phyloP scores from a whole-genome alignment of 768 basidiomycete genomes.

The Tremella fuciformis region DNA sequence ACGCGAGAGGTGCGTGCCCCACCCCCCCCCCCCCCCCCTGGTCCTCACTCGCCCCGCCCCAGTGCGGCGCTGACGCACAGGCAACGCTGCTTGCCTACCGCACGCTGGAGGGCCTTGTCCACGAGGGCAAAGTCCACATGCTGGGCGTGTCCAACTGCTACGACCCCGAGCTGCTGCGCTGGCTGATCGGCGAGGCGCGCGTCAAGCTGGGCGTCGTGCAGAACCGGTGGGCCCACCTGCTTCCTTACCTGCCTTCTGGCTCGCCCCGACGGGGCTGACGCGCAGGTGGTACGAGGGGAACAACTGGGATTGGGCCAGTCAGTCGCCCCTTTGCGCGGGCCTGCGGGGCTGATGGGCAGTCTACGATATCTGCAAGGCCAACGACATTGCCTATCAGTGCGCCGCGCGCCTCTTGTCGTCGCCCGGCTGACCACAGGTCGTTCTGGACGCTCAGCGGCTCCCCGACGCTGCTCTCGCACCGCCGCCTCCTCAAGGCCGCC shows the following conservation, averaged over 20 bases:
- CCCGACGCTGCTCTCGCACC: constrained; percentile 61
- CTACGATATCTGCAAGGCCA: constrained; percentile 62
- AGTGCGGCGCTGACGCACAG: constrained; percentile 8
- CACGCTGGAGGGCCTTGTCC: constrained; percentile 62
- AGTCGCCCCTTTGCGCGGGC: constrained; percentile 9
- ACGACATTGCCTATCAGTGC: constrained; percentile 72
- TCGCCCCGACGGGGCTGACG: too few relatives aligned
- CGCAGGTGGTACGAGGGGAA: constrained; percentile 76
- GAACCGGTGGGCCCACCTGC: constrained; percentile 17
- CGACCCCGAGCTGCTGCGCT: constrained; percentile 60
- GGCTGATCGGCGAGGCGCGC: constrained; percentile 59
- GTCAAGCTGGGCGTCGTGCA: constrained; percentile 65
- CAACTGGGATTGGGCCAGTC: constrained; percentile 62
- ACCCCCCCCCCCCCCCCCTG: not conserved
- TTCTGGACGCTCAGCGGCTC: constrained; percentile 88
- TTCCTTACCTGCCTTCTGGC: too few relatives aligned
- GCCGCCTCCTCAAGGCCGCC: constrained; percentile 56
- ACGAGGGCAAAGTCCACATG: constrained; percentile 57
- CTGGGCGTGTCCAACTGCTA: constrained; percentile 74
- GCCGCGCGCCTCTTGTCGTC: constrained; percentile 10
- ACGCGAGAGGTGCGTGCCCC: constrained; percentile 53
- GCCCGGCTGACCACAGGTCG: constrained; percentile 57
- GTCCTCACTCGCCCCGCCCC: not conserved
- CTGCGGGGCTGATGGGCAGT: constrained; percentile 40
- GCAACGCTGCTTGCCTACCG: constrained; percentile 70